Conservation (phyloP, 2,329 filamentous ascomycete species). For the Hymenoscyphus infarciens region DNA sequence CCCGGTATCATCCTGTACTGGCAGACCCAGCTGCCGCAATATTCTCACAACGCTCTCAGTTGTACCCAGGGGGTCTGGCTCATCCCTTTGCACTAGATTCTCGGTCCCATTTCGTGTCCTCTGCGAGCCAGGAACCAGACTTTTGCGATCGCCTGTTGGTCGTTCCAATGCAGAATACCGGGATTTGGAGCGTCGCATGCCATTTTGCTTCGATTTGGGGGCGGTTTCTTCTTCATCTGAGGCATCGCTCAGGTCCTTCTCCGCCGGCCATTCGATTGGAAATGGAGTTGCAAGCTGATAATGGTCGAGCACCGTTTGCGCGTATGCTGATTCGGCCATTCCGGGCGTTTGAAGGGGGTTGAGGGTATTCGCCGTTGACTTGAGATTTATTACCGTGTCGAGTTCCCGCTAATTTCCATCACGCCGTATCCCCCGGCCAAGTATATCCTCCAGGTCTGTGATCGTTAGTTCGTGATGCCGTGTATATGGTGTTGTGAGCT, state of each 20-base stretch:
- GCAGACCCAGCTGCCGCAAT: conserved; percentile 70
- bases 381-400: background rate
- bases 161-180: conserved; percentile 82
- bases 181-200: conserved; percentile 62
- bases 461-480: background rate
- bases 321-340: conserved; percentile 64
- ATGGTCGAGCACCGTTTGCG: conserved; percentile 73
- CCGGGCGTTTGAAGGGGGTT: conserved; percentile 22
- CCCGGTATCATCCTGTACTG: conserved; percentile 78
- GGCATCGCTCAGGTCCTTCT: conserved; percentile 69
- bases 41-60: conserved; percentile 82
- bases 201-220: conserved; percentile 39
- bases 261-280: conserved; percentile 81
- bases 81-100: conserved; percentile 83
- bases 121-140: conserved; percentile 61
- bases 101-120: conserved; percentile 65
- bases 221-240: conserved; percentile 51
- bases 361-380: background rate
- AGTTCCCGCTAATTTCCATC: background rate
- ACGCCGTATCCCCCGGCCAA: background rate
- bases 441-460: background rate
- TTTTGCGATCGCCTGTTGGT: conserved; percentile 65
- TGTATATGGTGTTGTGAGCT: conserved; percentile 2
- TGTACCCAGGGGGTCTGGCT: conserved; percentile 86
- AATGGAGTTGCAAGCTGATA: conserved; percentile 79